phyloP scores from a whole-genome alignment of 371 early-diverging fungal genomes.

The Actinomortierella wolfii region DNA sequence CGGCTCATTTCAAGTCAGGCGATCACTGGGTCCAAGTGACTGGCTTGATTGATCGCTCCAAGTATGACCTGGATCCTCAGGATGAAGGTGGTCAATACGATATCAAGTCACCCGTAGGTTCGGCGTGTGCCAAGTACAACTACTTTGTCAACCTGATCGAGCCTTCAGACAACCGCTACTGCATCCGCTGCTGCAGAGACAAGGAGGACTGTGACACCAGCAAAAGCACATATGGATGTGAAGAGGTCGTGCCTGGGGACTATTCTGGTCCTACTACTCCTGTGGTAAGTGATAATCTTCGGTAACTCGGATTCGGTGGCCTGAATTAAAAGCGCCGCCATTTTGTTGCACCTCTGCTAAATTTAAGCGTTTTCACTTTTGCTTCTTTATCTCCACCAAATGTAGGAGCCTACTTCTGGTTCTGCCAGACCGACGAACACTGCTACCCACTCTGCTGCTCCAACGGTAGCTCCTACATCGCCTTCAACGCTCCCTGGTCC shows the following conservation, averaged over 20 bases:
- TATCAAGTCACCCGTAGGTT: constrained; percentile 23
- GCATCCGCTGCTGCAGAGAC: constrained; percentile 59
- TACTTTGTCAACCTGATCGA: constrained; percentile 52
- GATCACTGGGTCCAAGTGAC: constrained; percentile 48
- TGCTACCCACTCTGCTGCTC: no score
- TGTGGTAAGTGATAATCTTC: neutral
- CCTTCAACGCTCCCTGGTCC: no score
- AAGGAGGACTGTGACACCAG: constrained; percentile 55
- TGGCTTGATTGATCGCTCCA: constrained; percentile 37
- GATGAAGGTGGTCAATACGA: constrained; percentile 55
- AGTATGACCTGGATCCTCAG: constrained; percentile 18
- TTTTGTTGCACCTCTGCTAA: neutral
- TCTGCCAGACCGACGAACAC: constrained; percentile 10
- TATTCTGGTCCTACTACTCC: constrained; percentile 17
- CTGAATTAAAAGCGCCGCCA: neutral
- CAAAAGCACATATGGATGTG: constrained; percentile 59
- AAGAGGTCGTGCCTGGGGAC: constrained; percentile 56
- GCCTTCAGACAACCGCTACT: constrained; percentile 42
- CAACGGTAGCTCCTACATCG: no score
- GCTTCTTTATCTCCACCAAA: neutral
- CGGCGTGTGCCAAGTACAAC: constrained; percentile 41
- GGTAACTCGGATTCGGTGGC: neutral
- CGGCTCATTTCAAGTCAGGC: constrained; percentile 43
- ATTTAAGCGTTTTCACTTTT: neutral
- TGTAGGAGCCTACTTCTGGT: constrained; percentile 6